Conservation (phyloP, 352 stramenopile species). For the Globisporangium nunn region DNA sequence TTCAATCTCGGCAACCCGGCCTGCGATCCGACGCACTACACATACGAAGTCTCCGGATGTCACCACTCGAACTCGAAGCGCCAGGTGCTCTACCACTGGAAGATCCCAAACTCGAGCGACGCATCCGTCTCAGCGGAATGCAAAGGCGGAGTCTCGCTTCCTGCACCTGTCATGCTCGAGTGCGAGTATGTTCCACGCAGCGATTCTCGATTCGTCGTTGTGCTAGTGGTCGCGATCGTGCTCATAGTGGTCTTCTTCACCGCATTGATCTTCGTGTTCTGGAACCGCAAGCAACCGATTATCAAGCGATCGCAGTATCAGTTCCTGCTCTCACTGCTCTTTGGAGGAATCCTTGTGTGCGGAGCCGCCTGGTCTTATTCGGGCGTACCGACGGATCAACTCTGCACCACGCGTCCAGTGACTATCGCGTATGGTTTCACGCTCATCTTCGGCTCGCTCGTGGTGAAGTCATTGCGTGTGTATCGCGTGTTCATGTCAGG, state of each 20-base stretch:
- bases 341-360: conserved; percentile 44
- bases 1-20: conserved; percentile 11
- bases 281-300: conserved; percentile 28
- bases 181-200: conserved; percentile 35
- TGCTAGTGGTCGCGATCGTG: conserved; percentile 17
- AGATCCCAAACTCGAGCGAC: conserved; percentile 18
- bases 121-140: conserved; percentile 31
- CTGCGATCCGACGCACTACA: conserved; percentile 34
- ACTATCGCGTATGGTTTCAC: conserved; percentile 23
- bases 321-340: conserved; percentile 43
- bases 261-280: conserved; percentile 23
- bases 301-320: conserved; percentile 69
- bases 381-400: conserved; percentile 22
- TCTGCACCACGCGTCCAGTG: conserved; percentile 17
- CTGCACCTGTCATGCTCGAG: conserved; percentile 19
- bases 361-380: conserved; percentile 26
- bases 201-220: conserved; percentile 11
- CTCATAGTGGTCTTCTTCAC: conserved; percentile 18
- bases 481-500: conserved; percentile 39
- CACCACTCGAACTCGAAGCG: conserved; percentile 12
- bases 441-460: conserved; percentile 36
- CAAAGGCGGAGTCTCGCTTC: conserved; percentile 17
- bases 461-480: conserved; percentile 48
- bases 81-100: conserved; percentile 25
- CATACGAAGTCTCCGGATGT: conserved; percentile 32